Evolutionary conservation across 129 eudicot species (phyloP).

Genomic region (Centella asiatica): DNA sequence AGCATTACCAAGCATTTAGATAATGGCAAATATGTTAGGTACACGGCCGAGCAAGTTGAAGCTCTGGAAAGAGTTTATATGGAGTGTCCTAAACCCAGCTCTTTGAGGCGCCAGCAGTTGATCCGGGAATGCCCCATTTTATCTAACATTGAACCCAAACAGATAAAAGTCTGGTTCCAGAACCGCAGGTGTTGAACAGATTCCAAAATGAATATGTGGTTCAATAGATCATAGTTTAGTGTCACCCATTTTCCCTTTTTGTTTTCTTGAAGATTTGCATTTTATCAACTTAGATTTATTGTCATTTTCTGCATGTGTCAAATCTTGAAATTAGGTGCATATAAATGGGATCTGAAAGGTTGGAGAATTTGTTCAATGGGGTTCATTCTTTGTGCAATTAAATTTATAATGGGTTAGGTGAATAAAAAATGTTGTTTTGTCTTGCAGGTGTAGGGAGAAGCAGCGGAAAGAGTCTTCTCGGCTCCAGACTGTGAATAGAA

Average conservation of each 20-base stretch:
- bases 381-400: background rate
- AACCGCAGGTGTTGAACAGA: slow-evolving; percentile 88
- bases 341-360: background rate
- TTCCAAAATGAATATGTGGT: too few relatives aligned
- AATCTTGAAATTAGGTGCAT: background rate
- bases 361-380: background rate
- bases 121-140: slow-evolving; percentile 78
- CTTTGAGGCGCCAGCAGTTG: slow-evolving; percentile 75
- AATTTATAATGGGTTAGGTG: background rate
- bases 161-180: slow-evolving; percentile 95
- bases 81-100: slow-evolving; percentile 91
- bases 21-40: slow-evolving; percentile 75
- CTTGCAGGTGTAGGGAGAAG: slow-evolving; percentile 76
- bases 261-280: background rate
- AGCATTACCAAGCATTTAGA: slow-evolving; percentile 67
- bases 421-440: background rate
- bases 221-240: too few relatives aligned
- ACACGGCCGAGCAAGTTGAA: slow-evolving; percentile 88
- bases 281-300: background rate
- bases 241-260: background rate
- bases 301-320: background rate
- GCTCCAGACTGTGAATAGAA: slow-evolving; percentile 77
- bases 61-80: slow-evolving; percentile 79
- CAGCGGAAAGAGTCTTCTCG: slow-evolving; percentile 75
- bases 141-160: slow-evolving; percentile 84